Base-by-base conservation (phyloP, 2,329 filamentous ascomycete species). In the Colletotrichum echinochloae region DNA sequence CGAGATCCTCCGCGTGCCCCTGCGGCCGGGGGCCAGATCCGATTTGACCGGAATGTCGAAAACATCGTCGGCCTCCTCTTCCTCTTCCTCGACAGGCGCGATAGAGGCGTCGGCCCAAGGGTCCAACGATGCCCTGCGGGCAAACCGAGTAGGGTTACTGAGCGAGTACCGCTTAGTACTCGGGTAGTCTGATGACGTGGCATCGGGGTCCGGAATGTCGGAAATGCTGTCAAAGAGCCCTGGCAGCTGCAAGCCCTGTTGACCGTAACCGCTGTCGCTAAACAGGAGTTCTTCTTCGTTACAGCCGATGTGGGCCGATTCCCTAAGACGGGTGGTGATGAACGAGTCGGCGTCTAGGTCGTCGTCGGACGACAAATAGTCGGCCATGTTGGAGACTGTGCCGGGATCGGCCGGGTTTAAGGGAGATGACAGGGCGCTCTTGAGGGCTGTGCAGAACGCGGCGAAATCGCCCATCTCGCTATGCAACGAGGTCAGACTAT, bases 231-330 rank as follows among this genome's bases (percentile, higher is more conserved):
- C 78, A 16, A 74, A 72, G 2, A 82, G 72, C 0, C 81, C 81
- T 0, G 81, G 83, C 0, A 84, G 74, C 61, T 80, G 76, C 48
- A 75, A 73, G 4, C 80, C 78, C 0, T 73, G 71, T 16, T 75
- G 66, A 0, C 81, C 81, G 46, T 81, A 83, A 0, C 81, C 79
- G 0, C 54, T 63, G 12, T 81, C 77, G 14, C 75, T 76, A 68
- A 83, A 83, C 0, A 83, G 72, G 0, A 83, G 75, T 5, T 78
- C 77, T 56, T 83, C 80, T 51, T 82, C 82, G 26, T 78, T 77
- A 16, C 77, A 77, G 12, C 74, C 75, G 73, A 35, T 74, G 52
- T 39, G 74, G 61, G n/a, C 73, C 56, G 41, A 49, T 20, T 54
- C 33, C 1, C 68, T 52, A 11, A 52, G 28, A 1, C 64, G 68